A percentile compares a stretch with the other conserved stretches of the same genome.
Conservation (phyloP, 2,329 filamentous ascomycete genomes). For the Aureobasidium zeae region DNA sequence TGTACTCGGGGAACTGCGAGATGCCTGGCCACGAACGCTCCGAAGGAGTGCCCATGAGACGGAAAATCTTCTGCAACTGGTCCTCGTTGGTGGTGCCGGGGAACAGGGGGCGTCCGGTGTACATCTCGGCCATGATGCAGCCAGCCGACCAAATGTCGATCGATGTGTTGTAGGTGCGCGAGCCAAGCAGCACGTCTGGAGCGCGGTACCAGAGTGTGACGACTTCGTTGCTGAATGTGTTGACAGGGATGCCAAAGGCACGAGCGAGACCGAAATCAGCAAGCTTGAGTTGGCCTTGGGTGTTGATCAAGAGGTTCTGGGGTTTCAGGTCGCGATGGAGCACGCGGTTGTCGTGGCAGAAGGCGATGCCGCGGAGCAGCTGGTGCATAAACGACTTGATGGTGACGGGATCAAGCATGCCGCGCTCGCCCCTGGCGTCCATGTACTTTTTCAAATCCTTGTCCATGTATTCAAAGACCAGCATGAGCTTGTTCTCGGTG, state of each 20-base stretch:
- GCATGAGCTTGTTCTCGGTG: conserved; percentile 99
- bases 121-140: conserved; percentile 99
- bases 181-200: conserved; percentile 87
- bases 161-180: conserved; percentile 96
- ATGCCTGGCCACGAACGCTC: conserved; percentile 95
- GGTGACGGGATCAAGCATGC: conserved; percentile 75
- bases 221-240: conserved; percentile 96
- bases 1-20: conserved; percentile 93
- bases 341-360: conserved; percentile 95
- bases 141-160: conserved; percentile 99
- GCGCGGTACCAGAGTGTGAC: conserved; percentile 97
- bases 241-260: conserved; percentile 93
- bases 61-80: conserved; percentile 92
- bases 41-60: conserved; percentile 94
- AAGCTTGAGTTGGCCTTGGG: conserved; percentile 79
- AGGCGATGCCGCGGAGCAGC: conserved; percentile 87
- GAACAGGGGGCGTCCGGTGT: conserved; percentile 88
- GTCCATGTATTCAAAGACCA: conserved; percentile 99
- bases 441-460: conserved; percentile 98
- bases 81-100: conserved; percentile 98
- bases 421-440: conserved; percentile 84
- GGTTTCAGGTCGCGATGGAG: conserved; percentile 93
- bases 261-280: conserved; percentile 90
- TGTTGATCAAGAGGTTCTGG: conserved; percentile 92
- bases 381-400: conserved; percentile 99